Conservation (phyloP, 2,329 filamentous ascomycete genomes). For the Stemphylium beticola region DNA sequence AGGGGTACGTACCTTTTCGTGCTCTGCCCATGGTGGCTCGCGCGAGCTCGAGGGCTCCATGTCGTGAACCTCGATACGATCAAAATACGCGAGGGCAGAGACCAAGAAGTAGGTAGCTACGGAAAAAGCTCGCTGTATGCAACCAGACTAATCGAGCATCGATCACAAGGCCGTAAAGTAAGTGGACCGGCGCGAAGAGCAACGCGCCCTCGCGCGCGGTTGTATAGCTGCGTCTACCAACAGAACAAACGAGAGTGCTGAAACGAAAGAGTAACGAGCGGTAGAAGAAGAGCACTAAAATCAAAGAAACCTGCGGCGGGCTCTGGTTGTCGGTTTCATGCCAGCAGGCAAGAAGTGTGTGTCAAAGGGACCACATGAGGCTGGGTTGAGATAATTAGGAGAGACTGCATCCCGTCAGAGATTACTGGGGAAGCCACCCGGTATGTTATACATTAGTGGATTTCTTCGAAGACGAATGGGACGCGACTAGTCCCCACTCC, state of each 20-base stretch:
- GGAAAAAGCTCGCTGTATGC: constrained; percentile 36
- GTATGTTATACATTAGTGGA: constrained; percentile 26
- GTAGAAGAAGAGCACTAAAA: constrained; percentile 33
- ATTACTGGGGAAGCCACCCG: constrained; percentile 21
- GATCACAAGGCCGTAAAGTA: constrained; percentile 43
- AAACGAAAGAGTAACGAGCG: constrained; percentile 39
- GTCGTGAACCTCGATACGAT: constrained; percentile 25
- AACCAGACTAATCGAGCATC: constrained; percentile 46
- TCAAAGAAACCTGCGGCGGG: constrained; percentile 34
- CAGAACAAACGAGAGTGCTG: constrained; percentile 41
- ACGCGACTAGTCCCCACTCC: constrained; percentile 20
- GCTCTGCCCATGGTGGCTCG: constrained; percentile 54
- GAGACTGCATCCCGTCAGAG: constrained; percentile 20
- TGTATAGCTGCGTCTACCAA: constrained; percentile 34
- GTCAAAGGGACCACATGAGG: constrained; percentile 23
- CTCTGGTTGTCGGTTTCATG: constrained; percentile 35
- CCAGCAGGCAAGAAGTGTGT: constrained; percentile 32
- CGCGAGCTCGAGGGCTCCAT: constrained; percentile 49
- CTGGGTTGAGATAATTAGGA: constrained; percentile 23
- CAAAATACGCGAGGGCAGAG: constrained; percentile 30
- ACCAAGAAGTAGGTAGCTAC: constrained; percentile 41
- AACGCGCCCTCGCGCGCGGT: constrained; percentile 33
- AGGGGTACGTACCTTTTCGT: constrained; percentile 53
- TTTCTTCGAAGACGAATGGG: constrained; percentile 16
- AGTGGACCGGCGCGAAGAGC: constrained; percentile 42